phyloP scores from a whole-genome alignment of 208 protist genomes.

The Trichomonas gallinae region DNA sequence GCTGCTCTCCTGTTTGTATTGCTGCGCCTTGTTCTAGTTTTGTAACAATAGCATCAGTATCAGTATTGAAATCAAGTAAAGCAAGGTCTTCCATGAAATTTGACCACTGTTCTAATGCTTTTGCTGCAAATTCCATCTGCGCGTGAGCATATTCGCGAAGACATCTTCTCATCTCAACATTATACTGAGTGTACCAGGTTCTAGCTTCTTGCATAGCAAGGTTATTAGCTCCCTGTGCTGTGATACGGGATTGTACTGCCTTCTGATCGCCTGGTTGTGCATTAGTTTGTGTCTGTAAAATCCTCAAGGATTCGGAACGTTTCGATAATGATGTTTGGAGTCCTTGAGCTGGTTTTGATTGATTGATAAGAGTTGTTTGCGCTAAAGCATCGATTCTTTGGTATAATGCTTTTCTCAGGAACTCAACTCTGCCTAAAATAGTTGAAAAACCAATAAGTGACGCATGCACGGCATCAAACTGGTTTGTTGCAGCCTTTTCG shows the following conservation, averaged over 20 bases:
- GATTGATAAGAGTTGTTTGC: neutral
- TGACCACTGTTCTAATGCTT: neutral
- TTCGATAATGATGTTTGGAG: neutral
- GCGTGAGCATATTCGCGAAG: neutral
- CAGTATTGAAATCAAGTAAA: neutral
- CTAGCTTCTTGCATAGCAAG: neutral
- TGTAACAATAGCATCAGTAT: neutral
- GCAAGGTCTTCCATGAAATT: neutral
- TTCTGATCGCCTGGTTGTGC: neutral
- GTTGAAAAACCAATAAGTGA: neutral
- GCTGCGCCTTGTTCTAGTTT: neutral
- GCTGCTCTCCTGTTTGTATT: neutral
- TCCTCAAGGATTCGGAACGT: neutral
- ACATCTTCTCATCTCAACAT: neutral
- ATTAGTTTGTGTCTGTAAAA: neutral
- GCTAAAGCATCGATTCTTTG: neutral
- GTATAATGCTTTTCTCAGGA: neutral
- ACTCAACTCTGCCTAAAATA: neutral
- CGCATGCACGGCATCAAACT: neutral
- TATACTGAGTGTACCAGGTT: neutral
- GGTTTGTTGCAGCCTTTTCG: neutral
- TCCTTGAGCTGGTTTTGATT: neutral
- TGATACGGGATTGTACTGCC: neutral
- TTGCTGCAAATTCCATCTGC: constrained; percentile 13
- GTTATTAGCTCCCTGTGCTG: neutral